These are phyloP conservation scores for Sphaerulina populicola DNA, from an alignment of 2,329 filamentous ascomycete species.

Conservation along the genomic window DNA sequence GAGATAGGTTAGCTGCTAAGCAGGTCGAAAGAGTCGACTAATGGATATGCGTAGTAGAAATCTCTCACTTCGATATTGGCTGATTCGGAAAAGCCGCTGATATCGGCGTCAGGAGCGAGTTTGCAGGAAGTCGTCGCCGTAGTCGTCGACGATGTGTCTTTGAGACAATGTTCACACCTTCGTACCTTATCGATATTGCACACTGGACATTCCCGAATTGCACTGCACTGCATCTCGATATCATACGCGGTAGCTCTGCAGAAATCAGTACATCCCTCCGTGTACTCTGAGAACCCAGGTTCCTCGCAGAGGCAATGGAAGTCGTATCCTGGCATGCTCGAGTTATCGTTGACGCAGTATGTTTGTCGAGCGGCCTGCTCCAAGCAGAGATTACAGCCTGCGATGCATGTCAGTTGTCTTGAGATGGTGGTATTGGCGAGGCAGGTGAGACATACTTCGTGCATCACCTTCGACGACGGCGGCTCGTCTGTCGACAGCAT, in stretches of 20 bases:
- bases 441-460: neutral
- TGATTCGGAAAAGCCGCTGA: neutral
- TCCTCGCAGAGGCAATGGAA: constrained; percentile 2
- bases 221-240: neutral
- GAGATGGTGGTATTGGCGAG: neutral
- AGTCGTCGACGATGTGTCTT: neutral
- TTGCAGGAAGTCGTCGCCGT: neutral
- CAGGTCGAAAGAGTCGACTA: neutral
- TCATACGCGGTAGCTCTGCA: neutral
- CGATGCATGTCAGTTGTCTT: neutral
- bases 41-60: neutral
- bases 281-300: neutral
- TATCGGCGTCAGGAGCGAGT: neutral
- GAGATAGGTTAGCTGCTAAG: neutral
- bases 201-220: neutral
- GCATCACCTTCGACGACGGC: neutral
- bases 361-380: constrained; percentile 1
- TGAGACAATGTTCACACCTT: neutral
- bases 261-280: neutral
- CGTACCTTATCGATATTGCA: neutral
- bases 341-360: neutral
- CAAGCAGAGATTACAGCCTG: constrained; percentile 1
- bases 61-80: neutral
- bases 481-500: too few species aligned
- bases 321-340: neutral